Conservation (phyloP, 768 basidiomycete species). For the Collybiopsis luxurians region DNA sequence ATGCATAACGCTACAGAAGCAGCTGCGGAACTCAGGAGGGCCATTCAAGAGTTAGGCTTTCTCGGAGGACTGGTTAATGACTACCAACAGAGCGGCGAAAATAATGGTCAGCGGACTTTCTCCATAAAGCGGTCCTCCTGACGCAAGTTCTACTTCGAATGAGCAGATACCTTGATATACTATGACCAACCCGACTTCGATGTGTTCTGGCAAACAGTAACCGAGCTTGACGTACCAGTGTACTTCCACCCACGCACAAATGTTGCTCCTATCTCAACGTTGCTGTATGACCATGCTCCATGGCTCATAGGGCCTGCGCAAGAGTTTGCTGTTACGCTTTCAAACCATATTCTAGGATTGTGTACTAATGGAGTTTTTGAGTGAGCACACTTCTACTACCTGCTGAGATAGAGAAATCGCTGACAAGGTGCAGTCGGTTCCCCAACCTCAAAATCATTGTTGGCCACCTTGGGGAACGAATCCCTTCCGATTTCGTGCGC, state of each 20-base stretch:
- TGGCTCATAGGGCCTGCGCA: constrained; percentile 32
- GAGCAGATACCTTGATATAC: constrained; percentile 3
- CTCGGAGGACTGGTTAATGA: constrained; percentile 41
- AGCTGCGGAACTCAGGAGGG: constrained; percentile 34
- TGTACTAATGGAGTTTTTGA: constrained; percentile 36
- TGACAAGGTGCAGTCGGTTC: constrained; percentile 34
- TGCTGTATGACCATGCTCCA: constrained; percentile 23
- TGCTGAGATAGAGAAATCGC: background rate
- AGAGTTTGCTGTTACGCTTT: constrained; percentile 35
- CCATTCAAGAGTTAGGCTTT: constrained; percentile 38
- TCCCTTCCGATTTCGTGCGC: constrained; percentile 40
- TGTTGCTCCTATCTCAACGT: background rate
- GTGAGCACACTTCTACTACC: constrained; percentile 9
- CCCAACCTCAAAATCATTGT: constrained; percentile 38
- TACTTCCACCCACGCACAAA: constrained; percentile 5
- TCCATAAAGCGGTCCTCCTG: no score
- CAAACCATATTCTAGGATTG: constrained; percentile 38
- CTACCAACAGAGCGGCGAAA: constrained; percentile 38
- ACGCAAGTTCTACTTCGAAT: background rate
- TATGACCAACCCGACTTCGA: constrained; percentile 6
- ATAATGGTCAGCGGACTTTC: background rate
- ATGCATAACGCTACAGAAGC: constrained; percentile 45
- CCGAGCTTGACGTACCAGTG: constrained; percentile 3
- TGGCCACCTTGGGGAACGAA: constrained; percentile 41
- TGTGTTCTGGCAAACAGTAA: constrained; percentile 6